Base-by-base conservation (phyloP, 139 green algal species). In the Tetradesmus obliquus region DNA sequence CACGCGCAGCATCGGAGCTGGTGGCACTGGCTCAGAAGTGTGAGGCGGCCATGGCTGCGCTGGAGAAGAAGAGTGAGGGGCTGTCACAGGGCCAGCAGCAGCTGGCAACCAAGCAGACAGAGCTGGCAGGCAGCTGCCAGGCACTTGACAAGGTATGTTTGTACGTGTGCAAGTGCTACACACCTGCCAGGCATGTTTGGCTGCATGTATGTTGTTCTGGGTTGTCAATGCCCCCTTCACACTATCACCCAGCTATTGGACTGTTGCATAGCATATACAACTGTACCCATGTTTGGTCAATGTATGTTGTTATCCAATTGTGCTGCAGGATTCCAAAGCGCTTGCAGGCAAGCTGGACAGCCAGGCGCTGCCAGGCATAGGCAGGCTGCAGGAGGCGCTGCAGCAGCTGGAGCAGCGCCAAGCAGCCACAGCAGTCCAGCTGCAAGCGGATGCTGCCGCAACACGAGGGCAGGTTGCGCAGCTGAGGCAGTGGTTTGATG, bases 401-500 rank as follows among this genome's bases (percentile, higher is more conserved):
- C 12, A 81, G 53, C 79, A 87, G 55, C 88, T 87, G 32, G 58
- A 20, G 15, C 51, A 57, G 12, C 79, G 79, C 13, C 88, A 91
- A 51, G 55, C 88, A 53, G 79, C 79, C 7, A n/a, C 53, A 24
- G 79, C 79, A 22, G 55, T 6, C 12, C 58, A 86, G 76, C 24
- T 86, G 88, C 55, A 74, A 8, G 79, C 32, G 2, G 88, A 91
- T 79, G 88, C 88, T 24, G 88, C 88, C 9, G 32, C 62, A 8
- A 81, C 79, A 32, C 79, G 88, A 5, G 88, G 12, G 24, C 79
- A 91, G 32, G 9, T 91, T n/a, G 79, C 76, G n/a, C 32, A 69
- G 55, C 58, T 91, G 58, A 79, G 53, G 79, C 76, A 86, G 79
- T 91, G 88, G 88, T 91, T 91, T 79, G 88, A 91, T 86, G 55